Base-by-base conservation (phyloP, 75 land plant species). In the Pinus taeda region DNA sequence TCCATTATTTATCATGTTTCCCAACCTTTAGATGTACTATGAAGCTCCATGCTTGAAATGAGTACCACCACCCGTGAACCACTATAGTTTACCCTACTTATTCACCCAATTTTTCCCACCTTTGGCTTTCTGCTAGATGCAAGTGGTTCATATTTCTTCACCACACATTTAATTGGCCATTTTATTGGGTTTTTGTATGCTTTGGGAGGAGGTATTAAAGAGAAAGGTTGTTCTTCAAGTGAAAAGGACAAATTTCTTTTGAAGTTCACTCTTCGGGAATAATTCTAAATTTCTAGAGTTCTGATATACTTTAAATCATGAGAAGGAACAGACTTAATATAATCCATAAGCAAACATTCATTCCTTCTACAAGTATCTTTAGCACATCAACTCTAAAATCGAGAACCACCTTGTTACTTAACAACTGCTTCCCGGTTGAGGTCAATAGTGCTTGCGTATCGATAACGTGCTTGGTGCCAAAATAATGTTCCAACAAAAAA, bases 101-200 rank as follows among this genome's bases (percentile, higher is more conserved):
- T 93, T 94, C 55, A 93, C 94, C 96, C 96, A 93, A 75, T 93
- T 93, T 69, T 93, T 94, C n/a, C 96, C 96, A 55, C 96, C 96
- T 86, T 93, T 93, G 9, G 91, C 96, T 26, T 67, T 92, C 89
- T 45, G 96, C 94, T 75, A 93, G 89, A 36, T 77, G 88, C 17
- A 92, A 81, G 79, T 93, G 96, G 77, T 93, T 92, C 55, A 93
- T 92, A 83, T 93, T 93, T 57, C 92, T 88, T 58, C 86, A 81
- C 96, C 96, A 93, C 26, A 93, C 87, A 74, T 87, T 94, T 93
- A 4, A 45, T 80, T 1, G 96, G 96, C 96, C 94, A 93, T 66
- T 76, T 81, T 59, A 93, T 86, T 12, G 96, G 96, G 15, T 89
- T 61, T 71, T 90, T 91, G 70, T 93, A 93, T 53, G 87, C 90